Percentiles rank a stretch among this genome's conserved stretches.
Conservation (phyloP, 352 stramenopile species). For the Aphanomyces euteiches region DNA sequence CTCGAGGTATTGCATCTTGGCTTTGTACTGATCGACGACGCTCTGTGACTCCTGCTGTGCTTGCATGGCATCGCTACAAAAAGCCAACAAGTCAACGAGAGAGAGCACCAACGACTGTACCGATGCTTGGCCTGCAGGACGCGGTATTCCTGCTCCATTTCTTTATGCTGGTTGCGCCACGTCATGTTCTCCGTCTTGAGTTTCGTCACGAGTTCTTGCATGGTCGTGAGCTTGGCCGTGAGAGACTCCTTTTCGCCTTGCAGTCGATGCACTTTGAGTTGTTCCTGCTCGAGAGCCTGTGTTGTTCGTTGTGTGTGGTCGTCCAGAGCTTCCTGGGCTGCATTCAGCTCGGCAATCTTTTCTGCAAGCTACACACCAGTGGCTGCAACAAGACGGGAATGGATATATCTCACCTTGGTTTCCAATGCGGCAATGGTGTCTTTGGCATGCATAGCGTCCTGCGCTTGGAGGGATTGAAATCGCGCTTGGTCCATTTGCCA, state of each 20-base stretch:
- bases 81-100: not conserved
- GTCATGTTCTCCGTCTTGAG: slow-evolving; percentile 65
- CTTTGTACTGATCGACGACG: slow-evolving; percentile 58
- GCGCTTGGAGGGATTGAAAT: not conserved
- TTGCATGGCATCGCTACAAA: slow-evolving; percentile 49
- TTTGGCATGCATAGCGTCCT: not conserved
- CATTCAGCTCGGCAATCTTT: slow-evolving; percentile 46
- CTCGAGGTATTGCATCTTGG: slow-evolving; percentile 73
- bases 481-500: slow-evolving; percentile 22
- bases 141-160: slow-evolving; percentile 72
- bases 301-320: slow-evolving; percentile 48
- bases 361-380: slow-evolving; percentile 38
- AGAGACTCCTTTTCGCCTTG: slow-evolving; percentile 56
- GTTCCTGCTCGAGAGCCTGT: slow-evolving; percentile 46
- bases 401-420: slow-evolving; percentile 16
- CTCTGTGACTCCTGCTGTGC: slow-evolving; percentile 66
- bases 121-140: slow-evolving; percentile 67
- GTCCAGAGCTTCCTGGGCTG: slow-evolving; percentile 43
- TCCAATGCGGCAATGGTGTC: not conserved
- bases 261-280: slow-evolving; percentile 45
- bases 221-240: slow-evolving; percentile 46
- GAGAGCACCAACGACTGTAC: slow-evolving; percentile 31
- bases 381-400: not conserved
- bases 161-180: slow-evolving; percentile 67
- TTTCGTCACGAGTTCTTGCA: slow-evolving; percentile 60